Base-by-base conservation (phyloP, 2,329 filamentous ascomycete species). In the Leptographium galeiforme region DNA sequence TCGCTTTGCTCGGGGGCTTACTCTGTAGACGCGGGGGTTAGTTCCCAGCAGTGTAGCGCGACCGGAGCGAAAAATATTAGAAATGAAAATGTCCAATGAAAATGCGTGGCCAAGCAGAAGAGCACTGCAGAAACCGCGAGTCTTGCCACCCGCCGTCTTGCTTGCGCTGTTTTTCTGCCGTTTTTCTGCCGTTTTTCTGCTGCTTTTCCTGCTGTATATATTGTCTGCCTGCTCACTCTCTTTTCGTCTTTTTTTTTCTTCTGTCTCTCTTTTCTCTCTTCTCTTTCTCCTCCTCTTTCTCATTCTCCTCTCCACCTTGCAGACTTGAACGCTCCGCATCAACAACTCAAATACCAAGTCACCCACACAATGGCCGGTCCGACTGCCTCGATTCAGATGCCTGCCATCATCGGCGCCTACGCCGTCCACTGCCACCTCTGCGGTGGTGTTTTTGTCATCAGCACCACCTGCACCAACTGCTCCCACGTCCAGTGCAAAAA, bases 381-480 rank as follows among this genome's bases (percentile, higher is more conserved):
- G 16, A 19, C 46, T 16, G 10, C 45, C 19, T 14, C 39, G 2
- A 25, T 25, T 14, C 19, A 6, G 19, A 18, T 13, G 48, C 36
- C 50, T 39, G 52, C 55, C 52, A 18, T 52, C 18, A 50, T 57
- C 45, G 55, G 70, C 63, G 66, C 68, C 60, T 72, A 62, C 53
- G 59, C 70, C 60, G 71, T 72, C 60, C 74, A 75, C 67, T 78
- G 75, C 72, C 77, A 75, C 71, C 65, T 75, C 62, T 78, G 75
- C 67, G 72, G 72, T 60, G 66, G 70, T 66, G 74, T 77, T 67
- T 75, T 78, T 60, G 75, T 77, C 68, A 78, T 78, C 67, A 77
- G 73, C 72, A 74, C 67, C 63, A 72, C 68, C 51, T 78, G 75
- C 70, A 68, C 65, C 56, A 67, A 68, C 61, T 78, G 75, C 63